Base-by-base conservation (phyloP, 495 filamentous ascomycete genomes). In the Ascodesmis nigricans region DNA sequence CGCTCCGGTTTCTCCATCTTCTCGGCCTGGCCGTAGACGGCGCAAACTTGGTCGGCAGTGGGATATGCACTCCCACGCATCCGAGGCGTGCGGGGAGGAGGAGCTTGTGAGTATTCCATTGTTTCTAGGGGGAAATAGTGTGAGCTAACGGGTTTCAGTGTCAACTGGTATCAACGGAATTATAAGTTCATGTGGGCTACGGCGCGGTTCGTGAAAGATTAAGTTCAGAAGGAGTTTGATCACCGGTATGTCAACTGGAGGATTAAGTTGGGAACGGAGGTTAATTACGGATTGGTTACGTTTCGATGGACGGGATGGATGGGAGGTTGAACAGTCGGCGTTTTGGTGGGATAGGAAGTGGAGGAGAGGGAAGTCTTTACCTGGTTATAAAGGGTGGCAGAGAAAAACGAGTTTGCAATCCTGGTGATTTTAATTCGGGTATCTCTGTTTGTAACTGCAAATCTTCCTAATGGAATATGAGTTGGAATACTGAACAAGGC, bases 121-220 rank as follows among this genome's bases (percentile, higher is more conserved):
- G 13, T 7, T 14, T 16, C 31, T 26, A n/a, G 21, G 22, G 4
- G 24, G 7, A 14, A 15, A 17, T 18, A 18, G 21, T 33, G 22
- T 10, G 39, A 5, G 30, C 25, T 46, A 32, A 41, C 25, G 31
- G 41, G 64, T 25, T 49, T 23, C 20, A 93, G 83, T 55, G 67
- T 92, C 37, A 97, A 97, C 53, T 97, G 84, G 84, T 97, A 92
- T 47, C 87, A 93, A 55, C 71, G 79, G 21, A 90, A 83, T 52
- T 97, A 97, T 50, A 71, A 65, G 2, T 97, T 83, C 53, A 92
- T 67, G 0, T 68, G 58, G 1, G 87, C 87, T 48, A 77, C 92
- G 2, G 93, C 66, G 0, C 84, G 92, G 7, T 73, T 69, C 0
- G 91, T 73, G 21, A 62, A 61, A 45, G 73, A 74, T 13, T 55